Percentiles rank a stretch among this genome's conserved stretches.
Evolutionary conservation across 2,329 filamentous ascomycete species (phyloP).

Genomic region (Botrytis porri): DNA sequence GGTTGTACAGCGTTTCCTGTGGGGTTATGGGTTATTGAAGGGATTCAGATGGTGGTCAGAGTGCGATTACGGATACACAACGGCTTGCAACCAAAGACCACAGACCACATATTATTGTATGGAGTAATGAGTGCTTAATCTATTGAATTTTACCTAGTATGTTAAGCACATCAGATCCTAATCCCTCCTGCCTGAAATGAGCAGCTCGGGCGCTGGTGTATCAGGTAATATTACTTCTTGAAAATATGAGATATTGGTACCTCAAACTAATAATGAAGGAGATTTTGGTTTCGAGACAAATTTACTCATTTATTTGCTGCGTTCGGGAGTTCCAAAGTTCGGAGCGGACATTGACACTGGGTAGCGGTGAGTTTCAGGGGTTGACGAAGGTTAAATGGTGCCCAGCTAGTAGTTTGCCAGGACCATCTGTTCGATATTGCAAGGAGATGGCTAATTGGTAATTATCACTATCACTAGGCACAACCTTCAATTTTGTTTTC

Average conservation of each 20-base stretch:
- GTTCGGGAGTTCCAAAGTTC: conserved; percentile 7
- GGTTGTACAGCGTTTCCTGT: conserved; percentile 11
- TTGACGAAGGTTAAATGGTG: conserved; percentile 13
- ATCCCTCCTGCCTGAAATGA: conserved; percentile 2
- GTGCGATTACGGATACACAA: conserved; percentile 13
- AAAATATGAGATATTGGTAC: neutral
- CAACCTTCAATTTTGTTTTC: conserved; percentile 9
- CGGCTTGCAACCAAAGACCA: conserved; percentile 7
- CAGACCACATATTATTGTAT: conserved; percentile 16
- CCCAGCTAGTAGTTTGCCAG: conserved; percentile 9
- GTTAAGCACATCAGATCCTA: conserved; percentile 7
- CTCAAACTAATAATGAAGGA: conserved; percentile 14
- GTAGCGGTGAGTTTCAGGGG: conserved; percentile 14
- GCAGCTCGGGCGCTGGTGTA: conserved; percentile 4
- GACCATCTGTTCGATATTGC: conserved; percentile 14
- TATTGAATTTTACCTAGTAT: conserved; percentile 2
- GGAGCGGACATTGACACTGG: conserved; percentile 6
- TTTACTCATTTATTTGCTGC: conserved; percentile 11
- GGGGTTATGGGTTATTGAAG: conserved; percentile 5
- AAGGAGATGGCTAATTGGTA: conserved; percentile 8
- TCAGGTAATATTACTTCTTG: conserved; percentile 3
- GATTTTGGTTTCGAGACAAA: conserved; percentile 13
- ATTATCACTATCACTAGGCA: neutral
- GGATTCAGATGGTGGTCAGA: conserved; percentile 1
- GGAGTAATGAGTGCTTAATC: conserved; percentile 8